Conservation (phyloP, 1,139 yeast species). For the Groenewaldozyma auringiensis region DNA sequence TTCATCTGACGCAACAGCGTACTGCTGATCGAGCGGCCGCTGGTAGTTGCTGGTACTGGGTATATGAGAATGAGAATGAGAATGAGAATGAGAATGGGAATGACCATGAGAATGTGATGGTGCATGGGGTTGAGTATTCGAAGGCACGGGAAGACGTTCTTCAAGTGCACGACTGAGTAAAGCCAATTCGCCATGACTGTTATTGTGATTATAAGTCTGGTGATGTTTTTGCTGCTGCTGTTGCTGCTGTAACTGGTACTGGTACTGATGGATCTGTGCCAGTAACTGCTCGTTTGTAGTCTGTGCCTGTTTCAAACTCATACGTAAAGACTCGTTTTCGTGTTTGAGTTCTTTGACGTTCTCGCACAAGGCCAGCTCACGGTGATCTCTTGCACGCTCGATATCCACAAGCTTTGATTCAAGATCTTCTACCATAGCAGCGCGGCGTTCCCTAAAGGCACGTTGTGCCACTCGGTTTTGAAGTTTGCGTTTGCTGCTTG, state of each 20-base stretch:
- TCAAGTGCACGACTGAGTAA: constrained; percentile 35
- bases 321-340: constrained; percentile 18
- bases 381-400: constrained; percentile 43
- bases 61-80: constrained; percentile 4
- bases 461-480: constrained; percentile 95
- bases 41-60: neutral
- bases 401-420: constrained; percentile 53
- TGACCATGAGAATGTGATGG: too few species aligned
- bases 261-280: constrained; percentile 5
- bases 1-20: constrained; percentile 19
- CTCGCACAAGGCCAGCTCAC: constrained; percentile 20
- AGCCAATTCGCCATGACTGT: constrained; percentile 21
- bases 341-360: constrained; percentile 15
- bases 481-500: constrained; percentile 62
- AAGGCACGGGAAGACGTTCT: constrained; percentile 31
- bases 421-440: constrained; percentile 48
- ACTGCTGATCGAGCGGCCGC: constrained; percentile 6
- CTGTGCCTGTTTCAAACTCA: constrained; percentile 18
- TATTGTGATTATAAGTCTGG: neutral
- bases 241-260: constrained; percentile 4
- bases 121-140: constrained; percentile 3
- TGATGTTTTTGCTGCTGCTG: constrained; percentile 2
- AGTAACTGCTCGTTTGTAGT: constrained; percentile 25
- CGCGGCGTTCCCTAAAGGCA: constrained; percentile 79
- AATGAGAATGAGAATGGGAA: too few species aligned